Percentiles rank a stretch among this genome's conserved stretches.
Conservation (phyloP, 306 rosid species). For the Psophocarpus tetragonolobus region DNA sequence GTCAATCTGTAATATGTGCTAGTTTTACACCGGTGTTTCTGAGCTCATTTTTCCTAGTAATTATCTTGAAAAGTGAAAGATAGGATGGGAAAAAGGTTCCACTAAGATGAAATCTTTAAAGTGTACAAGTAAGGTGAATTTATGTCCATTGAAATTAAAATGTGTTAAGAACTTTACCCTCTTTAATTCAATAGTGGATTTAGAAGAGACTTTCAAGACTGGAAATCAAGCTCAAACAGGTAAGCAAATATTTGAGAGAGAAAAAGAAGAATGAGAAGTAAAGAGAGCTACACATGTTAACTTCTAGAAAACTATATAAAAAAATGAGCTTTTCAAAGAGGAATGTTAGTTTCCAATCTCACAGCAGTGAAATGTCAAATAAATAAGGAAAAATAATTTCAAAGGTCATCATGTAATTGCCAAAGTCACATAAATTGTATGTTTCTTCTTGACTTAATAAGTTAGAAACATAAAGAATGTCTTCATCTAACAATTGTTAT, state of each 20-base stretch:
- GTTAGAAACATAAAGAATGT: slow-evolving; percentile 52
- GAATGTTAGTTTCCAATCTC: background rate
- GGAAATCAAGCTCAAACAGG: background rate
- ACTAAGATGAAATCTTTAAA: background rate
- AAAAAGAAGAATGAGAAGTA: background rate
- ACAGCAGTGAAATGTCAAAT: background rate
- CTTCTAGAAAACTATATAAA: slow-evolving; percentile 1
- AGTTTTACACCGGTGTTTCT: background rate
- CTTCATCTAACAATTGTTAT: slow-evolving; percentile 42
- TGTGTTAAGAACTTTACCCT: background rate
- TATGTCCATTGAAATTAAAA: background rate
- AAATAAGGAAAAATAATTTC: slow-evolving; percentile 1
- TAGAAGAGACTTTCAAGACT: background rate
- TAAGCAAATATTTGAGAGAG: background rate
- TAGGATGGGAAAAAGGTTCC: background rate
- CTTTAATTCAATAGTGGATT: background rate
- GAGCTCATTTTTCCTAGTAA: background rate
- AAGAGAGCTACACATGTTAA: background rate
- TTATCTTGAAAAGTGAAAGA: slow-evolving; percentile 1
- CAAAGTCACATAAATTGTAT: slow-evolving; percentile 16
- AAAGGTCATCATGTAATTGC: background rate
- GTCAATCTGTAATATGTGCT: background rate
- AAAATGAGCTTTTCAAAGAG: background rate
- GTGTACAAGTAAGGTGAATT: background rate
- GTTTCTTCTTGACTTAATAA: slow-evolving; percentile 28